Base-by-base conservation (phyloP, 768 basidiomycete species). In the Erythrobasidium yunnanense region DNA sequence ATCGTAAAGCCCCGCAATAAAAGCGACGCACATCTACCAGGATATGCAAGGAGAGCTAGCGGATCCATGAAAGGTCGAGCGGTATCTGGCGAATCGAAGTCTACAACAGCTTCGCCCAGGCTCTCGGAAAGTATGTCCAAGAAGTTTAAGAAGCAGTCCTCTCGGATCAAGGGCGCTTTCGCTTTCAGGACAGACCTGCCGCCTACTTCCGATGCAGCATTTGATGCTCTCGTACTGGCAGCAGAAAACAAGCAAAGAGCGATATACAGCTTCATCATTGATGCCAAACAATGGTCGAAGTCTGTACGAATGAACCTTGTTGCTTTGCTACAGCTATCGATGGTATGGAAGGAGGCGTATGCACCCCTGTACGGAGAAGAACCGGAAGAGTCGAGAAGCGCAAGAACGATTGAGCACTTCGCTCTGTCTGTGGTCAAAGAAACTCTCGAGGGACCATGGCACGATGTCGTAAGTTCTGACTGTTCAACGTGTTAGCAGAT, bases 291-390 rank as follows among this genome's bases (percentile, higher is more conserved):
- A 15, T 66, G 65, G 65, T 38, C 29, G 27, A 66, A 56, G 57
- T n/a, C 53, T 23, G 51, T 66, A 5, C 20, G 51, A 23, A 18
- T 45, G 11, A 27, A 22, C 17, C 66, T 65, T 27, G 49, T 53
- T 23, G 29, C 47, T 2, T 25, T 65, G 17, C 65, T 65, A 30
- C 65, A 56, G 8, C 13, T 63, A 5, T 47, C 46, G 1, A 23
- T 70, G 49, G 67, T 62, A 5, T 73, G 71, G 71, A 70, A 70
- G 51, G 56, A 65, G 30, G 47, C 72, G 8, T 73, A 71, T 57
- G 67, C 70, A 7, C 72, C 71, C 5, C 3, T 18, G 27, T 23
- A 20, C 6, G 69, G 57, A 0, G 63, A 50, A 1, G 66, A 69
- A 22, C 20, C 47, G 11, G 34, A 35, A 22, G 49, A 49, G n/a